Base-by-base conservation (phyloP, 768 basidiomycete species). In the Termitomyces sp. region DNA sequence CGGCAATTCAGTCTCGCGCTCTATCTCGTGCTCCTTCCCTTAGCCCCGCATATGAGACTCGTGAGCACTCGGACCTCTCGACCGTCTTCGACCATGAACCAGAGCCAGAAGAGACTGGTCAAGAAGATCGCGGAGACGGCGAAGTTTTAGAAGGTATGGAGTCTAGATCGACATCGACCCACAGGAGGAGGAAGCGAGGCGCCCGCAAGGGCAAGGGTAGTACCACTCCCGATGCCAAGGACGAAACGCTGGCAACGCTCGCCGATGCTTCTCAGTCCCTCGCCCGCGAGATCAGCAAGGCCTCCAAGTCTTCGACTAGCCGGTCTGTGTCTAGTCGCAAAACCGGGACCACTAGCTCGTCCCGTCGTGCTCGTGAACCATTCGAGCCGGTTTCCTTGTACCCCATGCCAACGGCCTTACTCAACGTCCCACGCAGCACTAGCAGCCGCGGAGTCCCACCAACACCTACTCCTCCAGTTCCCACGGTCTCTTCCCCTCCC, bases 161-260 rank as follows among this genome's bases (percentile, higher is more conserved):
- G 58, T 82, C 85, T 52, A 76, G 87, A 49, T 83, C 85, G 11
- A 73, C 86, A 11, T 90, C 89, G 44, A 88, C 81, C 42, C 84
- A 82, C 67, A 94, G 87, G 71, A 80, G 91, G 25, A 81, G 91
- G 54, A 94, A 91, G 70, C 80, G 94, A 48, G 93, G 94, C 38
- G 83, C 86, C 2, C 80, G 94, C 50, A 94, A 91, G 73, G 88
- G 88, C 64, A 91, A 89, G 71, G 81, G 88, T 16, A 60, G 70
- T n/a, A 65, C 72, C 9, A 53, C 71, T n/a, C 53, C 66, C n/a
- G 65, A 71, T 33, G 64, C 73, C 42, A 71, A 74, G 32, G 85
- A 87, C 54, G 78, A 79, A 51, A 84, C 83, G 5, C 73, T 91
- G 55, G 78, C 79, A 20, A 86, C 83, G 5, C 81, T 95, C 38